These are phyloP conservation scores for Metschnikowia lunata DNA, from an alignment of 805 yeast species.

Conservation along the genomic window DNA sequence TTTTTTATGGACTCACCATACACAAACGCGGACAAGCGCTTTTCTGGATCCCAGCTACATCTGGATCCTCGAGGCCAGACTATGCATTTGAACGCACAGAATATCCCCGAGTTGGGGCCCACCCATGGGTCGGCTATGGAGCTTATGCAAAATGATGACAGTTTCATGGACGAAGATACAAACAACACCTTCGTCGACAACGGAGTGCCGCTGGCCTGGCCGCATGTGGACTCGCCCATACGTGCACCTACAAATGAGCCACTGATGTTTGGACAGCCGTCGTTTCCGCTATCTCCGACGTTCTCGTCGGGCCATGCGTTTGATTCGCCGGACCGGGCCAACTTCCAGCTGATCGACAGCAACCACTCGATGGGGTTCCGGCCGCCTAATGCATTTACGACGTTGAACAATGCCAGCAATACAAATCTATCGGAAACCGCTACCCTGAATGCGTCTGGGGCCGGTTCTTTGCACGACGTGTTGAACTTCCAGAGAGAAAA, in stretches of 20 bases:
- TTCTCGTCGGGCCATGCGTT: constrained; percentile 17
- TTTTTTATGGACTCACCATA: constrained; percentile 1
- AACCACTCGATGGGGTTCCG: constrained; percentile 27
- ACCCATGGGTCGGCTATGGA: not conserved
- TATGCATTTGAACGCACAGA: constrained; percentile 3
- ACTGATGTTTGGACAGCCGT: constrained; percentile 8
- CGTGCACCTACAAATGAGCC: constrained; percentile 9
- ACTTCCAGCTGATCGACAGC: constrained; percentile 37
- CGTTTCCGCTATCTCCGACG: constrained; percentile 24
- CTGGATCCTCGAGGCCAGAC: constrained; percentile 4
- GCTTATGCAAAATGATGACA: constrained; percentile 17
- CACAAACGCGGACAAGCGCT: not conserved
- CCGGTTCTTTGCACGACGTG: constrained; percentile 9
- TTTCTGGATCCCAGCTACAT: constrained; percentile 4
- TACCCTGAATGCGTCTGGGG: constrained; percentile 15
- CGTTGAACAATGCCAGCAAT: constrained; percentile 35
- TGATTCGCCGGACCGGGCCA: constrained; percentile 17
- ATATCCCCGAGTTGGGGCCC: constrained; percentile 6
- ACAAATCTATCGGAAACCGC: constrained; percentile 38
- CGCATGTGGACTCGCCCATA: constrained; percentile 6
- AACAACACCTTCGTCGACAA: constrained; percentile 13
- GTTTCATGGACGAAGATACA: constrained; percentile 41
- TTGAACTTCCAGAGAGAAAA: constrained; percentile 5
- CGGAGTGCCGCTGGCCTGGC: constrained; percentile 8
- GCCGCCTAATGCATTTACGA: constrained; percentile 41